Evolutionary conservation across 441 rosid genomes (phyloP), one percentile per base, ranked within the genome.

Genomic region (Dalechampia spathulata): DNA sequence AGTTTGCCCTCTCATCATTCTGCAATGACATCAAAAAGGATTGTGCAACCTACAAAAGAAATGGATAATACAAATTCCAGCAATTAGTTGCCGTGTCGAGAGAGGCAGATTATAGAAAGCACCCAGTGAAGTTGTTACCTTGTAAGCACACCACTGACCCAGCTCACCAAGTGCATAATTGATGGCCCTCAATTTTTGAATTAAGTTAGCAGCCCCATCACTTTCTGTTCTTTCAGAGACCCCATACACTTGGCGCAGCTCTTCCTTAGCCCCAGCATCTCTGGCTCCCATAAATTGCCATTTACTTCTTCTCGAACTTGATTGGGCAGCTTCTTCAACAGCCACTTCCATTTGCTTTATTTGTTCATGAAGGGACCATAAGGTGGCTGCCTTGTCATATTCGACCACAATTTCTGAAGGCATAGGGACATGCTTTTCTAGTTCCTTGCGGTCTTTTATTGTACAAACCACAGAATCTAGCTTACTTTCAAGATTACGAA

Each of bases 241-340:
- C 37, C 99, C 99, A 67, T 93, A 93, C 70, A 93, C 95, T 71
- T 93, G 96, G 59, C 83, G 93, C 56, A 93, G 66, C 71, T 90
- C 97, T 68, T 93, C 99, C 78, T 85, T 93, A 1, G 96, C 87
- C 62, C 99, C 99, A 61, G 99, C 99, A 77, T 93, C 99, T 72
- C 99, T 84, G 50, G 99, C 99, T 67, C 99, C 99, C 99, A 93
- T 93, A 71, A 93, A 93, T 56, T 93, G 97, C 99, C 99, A 93
- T 74, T 93, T 93, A 75, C 97, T 93, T 75, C 75, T 85, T 70
- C 88, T 79, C 46, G 88, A 87, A 71, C 96, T 87, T 38, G 87
- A 83, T 64, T 75, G 85, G 66, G 96, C 96, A 22, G 97, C 95
- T 80, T 90, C 90, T 69, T 87, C 99, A 62, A 90, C 96, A 66